Percentiles rank a stretch among this genome's conserved stretches.
phyloP scores from a whole-genome alignment of 768 basidiomycete genomes.

The Clathrus columnatus region DNA sequence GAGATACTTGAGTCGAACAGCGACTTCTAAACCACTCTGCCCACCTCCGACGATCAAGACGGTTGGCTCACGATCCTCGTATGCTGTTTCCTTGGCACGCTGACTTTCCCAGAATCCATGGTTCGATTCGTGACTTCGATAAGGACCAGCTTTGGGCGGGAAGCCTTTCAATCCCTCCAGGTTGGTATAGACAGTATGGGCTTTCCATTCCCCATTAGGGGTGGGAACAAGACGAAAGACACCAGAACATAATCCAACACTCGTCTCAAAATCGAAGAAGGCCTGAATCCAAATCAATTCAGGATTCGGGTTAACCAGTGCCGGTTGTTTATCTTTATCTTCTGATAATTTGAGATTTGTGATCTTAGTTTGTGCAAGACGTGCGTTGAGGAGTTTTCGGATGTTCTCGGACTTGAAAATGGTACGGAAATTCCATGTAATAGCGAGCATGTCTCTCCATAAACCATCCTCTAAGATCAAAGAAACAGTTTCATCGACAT shows the following conservation, averaged over 20 bases:
- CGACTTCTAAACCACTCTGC: conserved; percentile 47
- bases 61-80: conserved; percentile 36
- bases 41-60: conserved; percentile 46
- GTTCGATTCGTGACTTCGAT: conserved; percentile 22
- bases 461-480: conserved; percentile 20
- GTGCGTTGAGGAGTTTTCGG: not conserved
- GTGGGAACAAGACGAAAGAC: not conserved
- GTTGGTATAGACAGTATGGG: conserved; percentile 49
- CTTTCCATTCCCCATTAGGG: conserved; percentile 40
- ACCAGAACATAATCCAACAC: not conserved
- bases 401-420: not conserved
- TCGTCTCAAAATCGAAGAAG: not conserved
- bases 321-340: not conserved
- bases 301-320: not conserved
- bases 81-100: conserved; percentile 13
- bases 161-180: conserved; percentile 46
- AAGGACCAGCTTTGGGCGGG: conserved; percentile 33
- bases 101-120: not conserved
- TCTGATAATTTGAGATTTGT: not conserved
- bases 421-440: conserved; percentile 9
- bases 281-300: not conserved
- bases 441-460: conserved; percentile 10
- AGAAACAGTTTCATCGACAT: not conserved
- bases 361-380: not conserved
- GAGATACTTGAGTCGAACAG: conserved; percentile 50